Evolutionary conservation across 345 rosid genomes (phyloP).

Genomic region (Viola odorata): DNA sequence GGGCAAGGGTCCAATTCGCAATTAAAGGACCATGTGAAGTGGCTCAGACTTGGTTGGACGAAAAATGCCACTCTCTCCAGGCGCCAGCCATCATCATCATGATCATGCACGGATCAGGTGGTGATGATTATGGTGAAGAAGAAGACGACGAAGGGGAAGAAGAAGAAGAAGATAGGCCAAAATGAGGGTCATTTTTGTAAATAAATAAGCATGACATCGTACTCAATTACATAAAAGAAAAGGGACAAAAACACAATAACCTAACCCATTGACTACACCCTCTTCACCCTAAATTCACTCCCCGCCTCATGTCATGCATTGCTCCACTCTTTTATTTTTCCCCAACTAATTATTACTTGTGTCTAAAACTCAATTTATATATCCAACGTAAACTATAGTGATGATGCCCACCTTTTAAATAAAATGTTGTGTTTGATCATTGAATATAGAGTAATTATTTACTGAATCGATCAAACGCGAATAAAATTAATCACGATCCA

Average conservation of each 20-base stretch:
- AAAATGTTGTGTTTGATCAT: too few species aligned
- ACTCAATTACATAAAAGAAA: constrained; percentile 44
- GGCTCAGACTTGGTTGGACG: constrained; percentile 27
- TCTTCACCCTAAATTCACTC: neutral
- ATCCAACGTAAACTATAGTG: neutral
- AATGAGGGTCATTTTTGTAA: constrained; percentile 27
- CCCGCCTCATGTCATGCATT: neutral
- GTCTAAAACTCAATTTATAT: too few species aligned
- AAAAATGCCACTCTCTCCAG: constrained; percentile 11
- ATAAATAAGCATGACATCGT: constrained; percentile 14
- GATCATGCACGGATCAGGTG: constrained; percentile 15
- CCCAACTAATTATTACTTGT: too few species aligned
- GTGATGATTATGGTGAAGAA: constrained; percentile 7
- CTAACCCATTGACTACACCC: constrained; percentile 38
- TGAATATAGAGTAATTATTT: too few species aligned
- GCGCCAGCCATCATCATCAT: constrained; percentile 9
- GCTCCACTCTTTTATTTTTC: neutral
- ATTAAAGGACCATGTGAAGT: constrained; percentile 27
- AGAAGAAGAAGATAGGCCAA: constrained; percentile 31
- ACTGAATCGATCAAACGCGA: too few species aligned
- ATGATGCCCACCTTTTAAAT: too few species aligned
- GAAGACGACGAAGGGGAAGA: constrained; percentile 2
- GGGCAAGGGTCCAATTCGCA: constrained; percentile 15
- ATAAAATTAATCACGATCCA: too few species aligned
- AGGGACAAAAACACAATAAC: constrained; percentile 18